phyloP scores from a whole-genome alignment of 2,329 filamentous ascomycete genomes.

The Aureobasidium sp. region DNA sequence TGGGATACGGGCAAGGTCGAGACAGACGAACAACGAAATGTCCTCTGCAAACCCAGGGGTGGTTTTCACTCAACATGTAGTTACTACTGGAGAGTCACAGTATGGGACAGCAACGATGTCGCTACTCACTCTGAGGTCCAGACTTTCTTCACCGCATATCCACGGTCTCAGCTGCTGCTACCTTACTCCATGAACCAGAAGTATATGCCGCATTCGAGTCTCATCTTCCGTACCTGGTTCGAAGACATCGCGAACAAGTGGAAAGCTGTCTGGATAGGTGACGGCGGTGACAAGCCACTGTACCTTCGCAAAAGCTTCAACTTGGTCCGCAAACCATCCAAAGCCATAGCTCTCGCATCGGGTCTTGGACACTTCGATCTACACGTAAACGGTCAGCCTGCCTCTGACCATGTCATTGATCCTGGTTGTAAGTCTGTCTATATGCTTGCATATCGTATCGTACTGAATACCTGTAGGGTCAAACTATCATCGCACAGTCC shows the following conservation, averaged over 20 bases:
- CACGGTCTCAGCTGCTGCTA: constrained; percentile 27
- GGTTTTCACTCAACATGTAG: constrained; percentile 30
- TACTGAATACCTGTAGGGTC: neutral
- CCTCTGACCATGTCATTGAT: constrained; percentile 29
- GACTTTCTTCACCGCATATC: constrained; percentile 33
- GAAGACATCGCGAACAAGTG: constrained; percentile 32
- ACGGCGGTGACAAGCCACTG: constrained; percentile 32
- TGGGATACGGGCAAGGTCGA: constrained; percentile 21
- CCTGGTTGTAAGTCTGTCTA: constrained; percentile 27
- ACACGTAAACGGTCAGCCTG: constrained; percentile 26
- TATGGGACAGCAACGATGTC: constrained; percentile 29
- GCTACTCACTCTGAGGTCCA: constrained; percentile 21
- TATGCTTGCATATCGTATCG: neutral
- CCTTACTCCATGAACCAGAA: constrained; percentile 35
- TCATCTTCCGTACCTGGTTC: constrained; percentile 36
- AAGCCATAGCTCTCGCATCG: constrained; percentile 30
- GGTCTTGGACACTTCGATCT: constrained; percentile 35
- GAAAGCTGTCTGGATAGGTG: constrained; percentile 34
- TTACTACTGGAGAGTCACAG: constrained; percentile 30
- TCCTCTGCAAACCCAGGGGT: constrained; percentile 21
- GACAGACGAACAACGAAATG: constrained; percentile 21
- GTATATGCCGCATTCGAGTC: constrained; percentile 33
- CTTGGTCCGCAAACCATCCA: constrained; percentile 23
- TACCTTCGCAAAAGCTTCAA: constrained; percentile 30
- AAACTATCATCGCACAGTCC: constrained; percentile 33